Evolutionary conservation across 2,329 filamentous ascomycete genomes (phyloP).

Genomic region (Aspergillus spinulosporus): DNA sequence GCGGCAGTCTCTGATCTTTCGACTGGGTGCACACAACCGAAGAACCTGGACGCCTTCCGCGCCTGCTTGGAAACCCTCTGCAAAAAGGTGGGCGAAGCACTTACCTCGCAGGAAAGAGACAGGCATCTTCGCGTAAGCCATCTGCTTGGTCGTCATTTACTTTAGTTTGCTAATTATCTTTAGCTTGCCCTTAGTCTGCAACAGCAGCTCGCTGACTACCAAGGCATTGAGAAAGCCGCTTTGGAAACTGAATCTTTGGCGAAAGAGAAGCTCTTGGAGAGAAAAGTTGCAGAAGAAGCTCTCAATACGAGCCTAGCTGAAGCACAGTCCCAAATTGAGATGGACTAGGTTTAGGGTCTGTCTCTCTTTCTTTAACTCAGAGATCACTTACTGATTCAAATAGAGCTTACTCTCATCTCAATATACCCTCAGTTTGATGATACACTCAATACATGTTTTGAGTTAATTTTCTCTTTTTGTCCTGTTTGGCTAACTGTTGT

Average conservation of each 20-base stretch:
- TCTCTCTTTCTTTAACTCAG: neutral
- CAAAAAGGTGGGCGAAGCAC: conserved; percentile 14
- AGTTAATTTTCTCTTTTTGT: neutral
- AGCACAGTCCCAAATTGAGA: conserved; percentile 15
- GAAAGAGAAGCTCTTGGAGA: conserved; percentile 15
- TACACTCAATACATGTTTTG: neutral
- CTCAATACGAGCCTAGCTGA: conserved; percentile 16
- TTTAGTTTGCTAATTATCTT: neutral
- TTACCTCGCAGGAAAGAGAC: conserved; percentile 15
- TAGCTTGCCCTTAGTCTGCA: conserved; percentile 22
- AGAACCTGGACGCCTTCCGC: conserved; percentile 7
- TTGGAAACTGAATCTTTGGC: conserved; percentile 16
- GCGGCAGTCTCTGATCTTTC: neutral
- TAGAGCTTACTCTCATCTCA: neutral
- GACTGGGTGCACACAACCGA: neutral
- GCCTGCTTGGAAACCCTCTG: conserved; percentile 18
- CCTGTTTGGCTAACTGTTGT: neutral
- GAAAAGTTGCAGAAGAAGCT: conserved; percentile 6
- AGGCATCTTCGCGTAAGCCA: conserved; percentile 22
- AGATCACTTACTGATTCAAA: neutral
- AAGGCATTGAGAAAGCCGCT: conserved; percentile 12
- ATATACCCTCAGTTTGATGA: neutral
- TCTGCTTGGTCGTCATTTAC: neutral
- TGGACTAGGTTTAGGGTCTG: conserved; percentile 7
- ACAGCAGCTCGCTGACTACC: conserved; percentile 20